Base-by-base conservation (phyloP, 768 basidiomycete species). In the Collybia mongolica region DNA sequence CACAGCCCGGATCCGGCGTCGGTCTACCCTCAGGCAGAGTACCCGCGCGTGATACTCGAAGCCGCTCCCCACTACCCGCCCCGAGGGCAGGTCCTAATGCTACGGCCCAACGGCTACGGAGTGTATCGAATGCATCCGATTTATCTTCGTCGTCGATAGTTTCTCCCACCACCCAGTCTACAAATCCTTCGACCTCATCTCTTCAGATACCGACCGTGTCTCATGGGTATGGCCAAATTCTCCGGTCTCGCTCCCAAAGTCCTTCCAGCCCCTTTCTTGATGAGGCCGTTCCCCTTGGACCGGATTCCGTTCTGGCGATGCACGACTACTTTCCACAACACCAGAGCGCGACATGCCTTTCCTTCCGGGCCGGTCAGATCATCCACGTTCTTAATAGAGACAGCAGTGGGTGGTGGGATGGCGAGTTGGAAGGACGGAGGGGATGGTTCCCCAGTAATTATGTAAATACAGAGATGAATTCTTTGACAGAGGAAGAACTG, bases 401-500 rank as follows among this genome's bases (percentile, higher is more conserved):
- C 70, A 53, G 76, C 2, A 90, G 86, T 58, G 97, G 97, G 0
- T 98, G 97, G 97, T 98, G 96, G 96, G 95, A 99, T 63, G 97
- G 97, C 8, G 93, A 98, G 68, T 66, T 96, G 15, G 89, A 93
- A 29, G 89, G 85, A 2, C 72, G 85, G 53, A 74, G 95, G 59
- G 97, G 97, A 11, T 99, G 97, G 97, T 98, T 98, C 69, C 97
- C 97, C 17, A 94, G 92, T 61, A 99, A 98, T 69, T 98, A 97
- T 70, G 90, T 92, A 55, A 86, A 84, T 56, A 71, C 79, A 14
- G 84, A 87, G 56, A 72, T 79, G 44, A 76, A 75, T 45, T 74
- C 81, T 35, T 61, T 86, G 52, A 77, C 75, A 4, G 81, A 71
- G 54, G 84, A 87, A 60, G 79, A 84, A 51, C 70, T 80, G 18